A percentile compares a stretch with the other conserved stretches of the same genome.
phyloP scores from a whole-genome alignment of 202 grass and related monocot genomes.

The Schoenoplectus triqueter region DNA sequence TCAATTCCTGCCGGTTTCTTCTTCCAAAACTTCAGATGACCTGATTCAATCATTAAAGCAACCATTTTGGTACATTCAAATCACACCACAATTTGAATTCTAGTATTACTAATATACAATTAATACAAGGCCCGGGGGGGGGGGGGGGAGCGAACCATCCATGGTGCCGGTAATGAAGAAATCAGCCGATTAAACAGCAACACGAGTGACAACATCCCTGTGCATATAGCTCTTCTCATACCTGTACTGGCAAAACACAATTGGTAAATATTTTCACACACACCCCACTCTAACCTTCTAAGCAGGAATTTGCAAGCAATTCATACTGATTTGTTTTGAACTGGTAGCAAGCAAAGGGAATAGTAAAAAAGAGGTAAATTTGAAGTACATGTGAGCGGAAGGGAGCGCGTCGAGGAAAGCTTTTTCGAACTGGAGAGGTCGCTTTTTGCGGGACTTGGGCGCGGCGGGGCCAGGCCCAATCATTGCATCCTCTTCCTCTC shows the following conservation, averaged over 20 bases:
- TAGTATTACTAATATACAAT: not conserved
- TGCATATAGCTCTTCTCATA: slow-evolving; percentile 99
- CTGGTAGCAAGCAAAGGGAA: not conserved
- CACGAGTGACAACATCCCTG: slow-evolving; percentile 91
- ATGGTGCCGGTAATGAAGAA: slow-evolving; percentile 96
- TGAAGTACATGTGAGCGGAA: slow-evolving; percentile 71
- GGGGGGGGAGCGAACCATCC: slow-evolving; percentile 53
- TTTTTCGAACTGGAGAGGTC: slow-evolving; percentile 94
- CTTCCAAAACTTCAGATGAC: slow-evolving; percentile 98
- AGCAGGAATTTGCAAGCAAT: not conserved
- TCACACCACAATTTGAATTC: not conserved
- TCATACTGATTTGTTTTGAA: no score
- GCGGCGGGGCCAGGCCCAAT: slow-evolving; percentile 72
- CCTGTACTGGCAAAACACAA: slow-evolving; percentile 48
- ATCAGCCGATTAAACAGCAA: slow-evolving; percentile 68
- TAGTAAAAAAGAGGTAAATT: slow-evolving; percentile 1
- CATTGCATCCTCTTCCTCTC: slow-evolving; percentile 51
- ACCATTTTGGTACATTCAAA: not conserved
- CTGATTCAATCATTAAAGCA: slow-evolving; percentile 39
- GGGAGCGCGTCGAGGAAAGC: slow-evolving; percentile 90
- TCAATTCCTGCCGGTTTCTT: slow-evolving; percentile 85
- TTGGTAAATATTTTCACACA: slow-evolving; percentile 27
- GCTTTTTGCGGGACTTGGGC: slow-evolving; percentile 61
- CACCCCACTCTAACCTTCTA: slow-evolving; percentile 1
- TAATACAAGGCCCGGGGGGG: not conserved